Base-by-base conservation (phyloP, 306 rosid species). In the Casuarina equisetifolia region DNA sequence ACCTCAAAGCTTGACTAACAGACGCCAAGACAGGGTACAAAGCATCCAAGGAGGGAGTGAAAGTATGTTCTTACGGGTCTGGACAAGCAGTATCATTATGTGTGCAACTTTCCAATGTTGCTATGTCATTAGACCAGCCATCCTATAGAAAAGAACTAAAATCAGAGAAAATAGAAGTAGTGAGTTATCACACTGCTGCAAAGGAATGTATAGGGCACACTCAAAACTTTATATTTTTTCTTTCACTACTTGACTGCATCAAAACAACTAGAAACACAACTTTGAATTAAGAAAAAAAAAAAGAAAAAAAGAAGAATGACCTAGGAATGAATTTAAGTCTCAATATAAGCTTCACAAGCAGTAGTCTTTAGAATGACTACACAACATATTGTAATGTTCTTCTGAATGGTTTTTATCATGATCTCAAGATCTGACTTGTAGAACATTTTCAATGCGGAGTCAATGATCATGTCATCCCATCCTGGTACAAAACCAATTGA, bases 401-500 rank as follows among this genome's bases (percentile, higher is more conserved):
- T 80, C 79, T 90, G 91, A 80, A 94, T 89, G 55, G 97, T 81
- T 74, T 84, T 85, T 79, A 92, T 86, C 98, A 94, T 92, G 68
- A 74, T 70, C 52, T 86, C 76, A 75, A 92, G 90, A 79, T 92
- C 90, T 12, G 90, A 82, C 57, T 64, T 64, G 73, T 94, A 92
- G 85, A 90, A 88, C 43, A 81, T 85, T 86, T 94, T 94, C 85
- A 94, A 69, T 75, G 98, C 97, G 70, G 97, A 94, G 16, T 94
- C 95, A 78, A 92, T 94, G 72, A 94, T 92, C 97, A 92, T 89
- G 85, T 69, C 19, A 83, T 92, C 98, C 98, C 98, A 94, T 35
- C 98, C 98, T 92, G 84, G 48, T 72, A 79, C 70, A 84, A 78
- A 79, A 81, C 50, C 79, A 82, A 81, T 72, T 74, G 50, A 73